Evolutionary conservation across 441 rosid genomes (phyloP).

Genomic region (Gossypium schwendimanii): DNA sequence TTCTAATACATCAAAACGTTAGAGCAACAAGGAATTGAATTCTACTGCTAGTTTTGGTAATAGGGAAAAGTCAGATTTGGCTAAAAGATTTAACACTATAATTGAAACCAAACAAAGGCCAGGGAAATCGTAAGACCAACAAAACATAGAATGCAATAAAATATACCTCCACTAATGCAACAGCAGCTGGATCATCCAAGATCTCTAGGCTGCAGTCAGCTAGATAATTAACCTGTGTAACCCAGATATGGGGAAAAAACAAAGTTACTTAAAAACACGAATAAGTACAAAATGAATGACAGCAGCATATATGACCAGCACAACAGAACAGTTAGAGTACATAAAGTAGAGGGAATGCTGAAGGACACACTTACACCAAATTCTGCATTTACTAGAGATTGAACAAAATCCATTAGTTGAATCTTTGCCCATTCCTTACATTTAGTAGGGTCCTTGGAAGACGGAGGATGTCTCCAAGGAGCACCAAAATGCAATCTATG

Average conservation of each 20-base stretch:
- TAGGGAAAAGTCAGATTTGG: slow-evolving; percentile 5
- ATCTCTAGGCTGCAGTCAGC: slow-evolving; percentile 84
- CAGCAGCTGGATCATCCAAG: slow-evolving; percentile 81
- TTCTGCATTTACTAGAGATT: slow-evolving; percentile 60
- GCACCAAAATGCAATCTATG: slow-evolving; percentile 75
- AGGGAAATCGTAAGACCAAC: background rate
- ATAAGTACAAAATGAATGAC: background rate
- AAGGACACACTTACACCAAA: slow-evolving; percentile 50
- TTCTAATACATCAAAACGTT: background rate
- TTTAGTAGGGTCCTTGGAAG: slow-evolving; percentile 29
- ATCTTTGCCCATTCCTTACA: slow-evolving; percentile 73
- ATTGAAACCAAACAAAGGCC: background rate
- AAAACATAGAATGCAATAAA: background rate
- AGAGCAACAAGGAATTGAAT: background rate
- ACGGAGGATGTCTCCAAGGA: slow-evolving; percentile 93
- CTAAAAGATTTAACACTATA: background rate
- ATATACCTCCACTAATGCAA: slow-evolving; percentile 73
- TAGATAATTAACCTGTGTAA: slow-evolving; percentile 72
- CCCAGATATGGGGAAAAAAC: background rate
- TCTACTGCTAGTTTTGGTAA: background rate
- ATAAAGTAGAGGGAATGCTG: background rate
- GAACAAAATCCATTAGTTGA: slow-evolving; percentile 89
- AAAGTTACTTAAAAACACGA: background rate
- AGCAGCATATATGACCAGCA: background rate
- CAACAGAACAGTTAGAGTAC: background rate